Conservation (phyloP, 108 stramenopile species). For the Cyclotella choctawhatcheeana region DNA sequence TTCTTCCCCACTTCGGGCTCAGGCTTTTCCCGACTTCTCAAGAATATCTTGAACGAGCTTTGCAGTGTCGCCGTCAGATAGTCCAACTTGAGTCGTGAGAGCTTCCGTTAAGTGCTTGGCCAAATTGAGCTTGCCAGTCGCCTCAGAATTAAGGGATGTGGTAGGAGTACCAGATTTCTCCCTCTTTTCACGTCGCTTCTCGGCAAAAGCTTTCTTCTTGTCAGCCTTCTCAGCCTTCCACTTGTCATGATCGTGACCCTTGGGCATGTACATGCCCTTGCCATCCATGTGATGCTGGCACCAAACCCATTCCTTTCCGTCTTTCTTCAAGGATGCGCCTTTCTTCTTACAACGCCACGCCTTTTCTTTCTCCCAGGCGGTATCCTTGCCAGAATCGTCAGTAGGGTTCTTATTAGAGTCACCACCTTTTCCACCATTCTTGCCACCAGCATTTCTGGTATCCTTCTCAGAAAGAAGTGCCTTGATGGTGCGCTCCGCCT, state of each 20-base stretch:
- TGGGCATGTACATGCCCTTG: constrained; percentile 16
- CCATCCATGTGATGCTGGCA: constrained; percentile 6
- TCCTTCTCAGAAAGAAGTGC: no score
- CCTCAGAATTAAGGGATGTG: background rate
- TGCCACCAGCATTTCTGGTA: no score
- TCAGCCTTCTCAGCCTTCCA: constrained; percentile 9
- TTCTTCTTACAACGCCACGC: background rate
- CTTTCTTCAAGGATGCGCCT: background rate
- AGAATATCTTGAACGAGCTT: background rate
- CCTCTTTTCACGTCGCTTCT: background rate
- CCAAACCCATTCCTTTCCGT: constrained; percentile 2
- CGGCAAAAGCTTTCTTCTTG: background rate
- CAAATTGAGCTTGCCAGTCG: background rate
- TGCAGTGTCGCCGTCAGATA: background rate
- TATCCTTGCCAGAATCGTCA: background rate
- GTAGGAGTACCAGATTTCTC: background rate
- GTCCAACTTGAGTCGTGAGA: background rate
- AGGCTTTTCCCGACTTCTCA: background rate
- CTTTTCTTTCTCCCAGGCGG: background rate
- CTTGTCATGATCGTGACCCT: constrained; percentile 9
- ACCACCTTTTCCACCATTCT: background rate
- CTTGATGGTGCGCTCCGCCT: background rate
- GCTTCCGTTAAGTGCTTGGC: background rate
- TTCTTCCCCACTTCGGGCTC: constrained; percentile 8
- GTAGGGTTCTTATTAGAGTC: background rate